Base-by-base conservation (phyloP, 805 yeast species). In the Lipomyces anomalus region DNA sequence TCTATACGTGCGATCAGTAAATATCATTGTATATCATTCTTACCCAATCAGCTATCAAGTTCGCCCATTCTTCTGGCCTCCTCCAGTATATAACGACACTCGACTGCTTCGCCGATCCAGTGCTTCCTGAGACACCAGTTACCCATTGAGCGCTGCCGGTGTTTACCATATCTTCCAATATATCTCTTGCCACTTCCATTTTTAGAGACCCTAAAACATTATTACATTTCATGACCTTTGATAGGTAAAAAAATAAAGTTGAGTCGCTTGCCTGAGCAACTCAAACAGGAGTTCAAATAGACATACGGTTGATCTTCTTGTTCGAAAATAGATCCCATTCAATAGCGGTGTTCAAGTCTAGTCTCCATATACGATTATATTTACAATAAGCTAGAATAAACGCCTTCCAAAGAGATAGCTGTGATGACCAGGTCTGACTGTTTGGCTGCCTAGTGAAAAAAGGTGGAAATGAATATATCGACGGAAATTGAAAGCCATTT, bases 391-490 rank as follows among this genome's bases (percentile, higher is more conserved):
- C 68, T 6, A 82, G 61, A 0, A 90, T 67, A 22, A 90, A 64
- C 36, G 74, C 69, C 22, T 72, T 67, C 98, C 98, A 90, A 44
- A 83, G 77, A n/a, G 72, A 72, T 13, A 83, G 66, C 64, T 90
- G 98, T 7, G 86, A 80, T 24, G 74, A 72, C 68, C 84, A 77
- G 1, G 92, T 82, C 7, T 84, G 78, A 30, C 79, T 74, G 57
- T 90, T 89, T 20, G 92, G 88, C 65, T 90, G 98, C 50, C 78
- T 73, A 6, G 97, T 92, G 67, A 79, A 90, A 55, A 90, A 78
- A 0, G 98, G 98, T 4, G 97, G 97, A 63, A 88, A 90, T 32
- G 77, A 70, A 58, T 79, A 79, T 17, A 81, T 79, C 3, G 73
- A 62, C 4, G 85, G 84, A 43, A 68, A 70, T 42, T 47, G 40